These are phyloP conservation scores for Dactylonectria macrodidyma DNA, from an alignment of 2,329 filamentous ascomycete genomes.

Conservation along the genomic window DNA sequence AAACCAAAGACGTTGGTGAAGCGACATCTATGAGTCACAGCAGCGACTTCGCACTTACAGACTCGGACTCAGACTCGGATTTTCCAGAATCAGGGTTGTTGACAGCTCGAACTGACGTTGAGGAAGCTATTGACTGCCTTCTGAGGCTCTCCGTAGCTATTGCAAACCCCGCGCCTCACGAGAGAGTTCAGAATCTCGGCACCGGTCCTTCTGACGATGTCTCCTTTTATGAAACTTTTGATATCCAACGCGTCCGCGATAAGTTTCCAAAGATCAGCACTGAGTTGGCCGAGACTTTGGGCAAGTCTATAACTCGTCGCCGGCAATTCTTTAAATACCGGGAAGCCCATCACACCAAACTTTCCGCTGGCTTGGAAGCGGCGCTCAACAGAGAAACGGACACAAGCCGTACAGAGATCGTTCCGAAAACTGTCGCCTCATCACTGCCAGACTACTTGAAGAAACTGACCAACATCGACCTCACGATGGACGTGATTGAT, in stretches of 20 bases:
- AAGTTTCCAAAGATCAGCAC: constrained; percentile 47
- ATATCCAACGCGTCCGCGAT: constrained; percentile 49
- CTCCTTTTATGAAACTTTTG: constrained; percentile 43
- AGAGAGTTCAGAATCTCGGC: constrained; percentile 43
- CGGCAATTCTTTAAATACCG: constrained; percentile 56
- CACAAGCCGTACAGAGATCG: constrained; percentile 5
- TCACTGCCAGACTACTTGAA: constrained; percentile 42
- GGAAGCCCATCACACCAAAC: constrained; percentile 53
- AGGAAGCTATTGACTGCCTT: constrained; percentile 51
- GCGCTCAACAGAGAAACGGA: constrained; percentile 23
- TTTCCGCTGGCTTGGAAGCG: constrained; percentile 44
- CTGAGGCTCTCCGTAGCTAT: constrained; percentile 56
- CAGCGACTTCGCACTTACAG: background rate
- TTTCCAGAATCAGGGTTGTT: constrained; percentile 33
- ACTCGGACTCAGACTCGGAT: background rate
- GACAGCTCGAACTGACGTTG: constrained; percentile 36
- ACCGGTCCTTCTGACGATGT: constrained; percentile 36
- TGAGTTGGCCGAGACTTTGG: constrained; percentile 45
- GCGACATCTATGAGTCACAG: background rate
- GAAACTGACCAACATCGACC: background rate
- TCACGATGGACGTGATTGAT: constrained; percentile 20
- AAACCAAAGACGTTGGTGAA: constrained; percentile 5
- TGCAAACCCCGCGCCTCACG: constrained; percentile 54
- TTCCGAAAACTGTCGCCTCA: constrained; percentile 40
- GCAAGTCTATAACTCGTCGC: constrained; percentile 52